Conservation (phyloP, 1,284 basidiomycete genomes). For the Naganishia liquefaciens region DNA sequence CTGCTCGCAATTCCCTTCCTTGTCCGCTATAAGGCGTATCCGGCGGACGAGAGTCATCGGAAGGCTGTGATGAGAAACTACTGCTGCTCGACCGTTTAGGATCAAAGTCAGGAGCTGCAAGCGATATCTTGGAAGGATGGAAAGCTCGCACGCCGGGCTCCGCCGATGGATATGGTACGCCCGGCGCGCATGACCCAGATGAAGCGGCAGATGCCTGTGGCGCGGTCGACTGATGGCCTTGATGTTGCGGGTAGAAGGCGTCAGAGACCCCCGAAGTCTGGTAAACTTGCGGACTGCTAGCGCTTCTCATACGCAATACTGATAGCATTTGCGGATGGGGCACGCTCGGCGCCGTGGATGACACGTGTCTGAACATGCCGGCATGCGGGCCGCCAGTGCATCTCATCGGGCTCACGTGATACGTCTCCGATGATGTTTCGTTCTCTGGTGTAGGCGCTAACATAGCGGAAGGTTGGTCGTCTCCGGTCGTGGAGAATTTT, state of each 20-base stretch:
- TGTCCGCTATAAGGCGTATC: slow-evolving; percentile 60
- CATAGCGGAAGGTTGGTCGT: slow-evolving; percentile 12
- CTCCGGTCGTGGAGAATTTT: slow-evolving; percentile 14
- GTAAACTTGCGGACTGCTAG: slow-evolving; percentile 57
- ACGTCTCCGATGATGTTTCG: slow-evolving; percentile 33
- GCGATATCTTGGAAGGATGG: slow-evolving; percentile 36
- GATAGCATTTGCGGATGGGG: slow-evolving; percentile 31
- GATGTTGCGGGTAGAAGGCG: slow-evolving; percentile 21
- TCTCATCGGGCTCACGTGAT: slow-evolving; percentile 1
- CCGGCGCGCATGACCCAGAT: slow-evolving; percentile 18
- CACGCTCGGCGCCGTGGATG: slow-evolving; percentile 29
- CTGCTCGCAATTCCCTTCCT: slow-evolving; percentile 56
- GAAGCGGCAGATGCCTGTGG: slow-evolving; percentile 11
- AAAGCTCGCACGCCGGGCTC: slow-evolving; percentile 18
- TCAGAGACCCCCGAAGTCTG: slow-evolving; percentile 41
- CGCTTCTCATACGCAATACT: slow-evolving; percentile 53
- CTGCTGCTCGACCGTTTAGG: slow-evolving; percentile 36
- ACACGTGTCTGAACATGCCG: slow-evolving; percentile 35
- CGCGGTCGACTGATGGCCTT: slow-evolving; percentile 17
- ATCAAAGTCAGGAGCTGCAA: slow-evolving; percentile 30
- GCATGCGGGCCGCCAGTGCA: slow-evolving; percentile 2
- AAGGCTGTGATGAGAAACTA: slow-evolving; percentile 50
- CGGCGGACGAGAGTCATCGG: slow-evolving; percentile 50
- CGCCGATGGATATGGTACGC: slow-evolving; percentile 27
- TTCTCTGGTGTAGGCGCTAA: slow-evolving; percentile 27